Conservation (phyloP, 768 basidiomycete species). For the Leccinum uliginosum region DNA sequence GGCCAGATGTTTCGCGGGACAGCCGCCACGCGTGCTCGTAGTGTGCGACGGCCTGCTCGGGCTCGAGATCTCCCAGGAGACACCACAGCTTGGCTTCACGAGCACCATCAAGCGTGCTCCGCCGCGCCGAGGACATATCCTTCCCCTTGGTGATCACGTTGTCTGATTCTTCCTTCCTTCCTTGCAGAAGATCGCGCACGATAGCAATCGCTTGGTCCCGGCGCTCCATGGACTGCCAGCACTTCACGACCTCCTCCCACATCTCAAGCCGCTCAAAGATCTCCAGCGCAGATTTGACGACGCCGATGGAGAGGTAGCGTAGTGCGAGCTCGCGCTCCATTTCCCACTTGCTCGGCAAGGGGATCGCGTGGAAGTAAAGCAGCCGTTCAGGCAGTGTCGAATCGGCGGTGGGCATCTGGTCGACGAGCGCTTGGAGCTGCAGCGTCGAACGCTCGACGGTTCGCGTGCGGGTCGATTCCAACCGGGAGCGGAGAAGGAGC, state of each 20-base stretch:
- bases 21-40: constrained; percentile 84
- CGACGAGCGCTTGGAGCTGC: constrained; percentile 92
- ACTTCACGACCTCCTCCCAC: constrained; percentile 96
- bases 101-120: constrained; percentile 51
- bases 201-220: constrained; percentile 74
- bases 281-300: constrained; percentile 84
- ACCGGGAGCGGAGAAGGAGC: constrained; percentile 85
- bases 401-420: constrained; percentile 92
- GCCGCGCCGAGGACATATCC: constrained; percentile 37
- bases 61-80: constrained; percentile 88
- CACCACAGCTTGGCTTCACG: constrained; percentile 94
- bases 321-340: constrained; percentile 87
- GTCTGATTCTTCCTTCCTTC: constrained; percentile 80
- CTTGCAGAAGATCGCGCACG: constrained; percentile 82
- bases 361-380: constrained; percentile 73
- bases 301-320: constrained; percentile 81
- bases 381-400: constrained; percentile 72
- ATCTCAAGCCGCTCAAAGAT: constrained; percentile 94
- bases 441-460: constrained; percentile 91
- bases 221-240: constrained; percentile 78
- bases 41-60: constrained; percentile 60
- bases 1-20: constrained; percentile 74
- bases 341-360: constrained; percentile 88
- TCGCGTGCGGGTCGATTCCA: constrained; percentile 83
- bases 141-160: constrained; percentile 60